Evolutionary conservation across 192 early-diverging fungal species (phyloP), one percentile per base, ranked within the genome.

Genomic region (Pilobolus umbonatus): DNA sequence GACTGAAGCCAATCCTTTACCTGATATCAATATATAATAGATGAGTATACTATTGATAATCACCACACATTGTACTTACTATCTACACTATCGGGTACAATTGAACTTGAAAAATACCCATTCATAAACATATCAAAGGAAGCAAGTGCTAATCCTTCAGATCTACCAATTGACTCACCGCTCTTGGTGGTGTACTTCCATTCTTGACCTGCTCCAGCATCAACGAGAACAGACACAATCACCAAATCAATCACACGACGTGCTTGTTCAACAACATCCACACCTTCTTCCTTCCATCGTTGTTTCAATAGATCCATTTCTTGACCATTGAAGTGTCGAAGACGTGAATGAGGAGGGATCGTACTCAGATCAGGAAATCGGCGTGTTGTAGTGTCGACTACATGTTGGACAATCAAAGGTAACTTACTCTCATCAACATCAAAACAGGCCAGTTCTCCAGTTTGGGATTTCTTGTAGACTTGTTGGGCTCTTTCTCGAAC

Each of bases 111-210:
- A 57, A 94, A 91, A 11, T 76, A 74, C 6, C 93, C 95, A 15
- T 62, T 53, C 40, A 84, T 71, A 71, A 97, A 97, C 88, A 90
- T 90, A 53, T 89, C 79, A 38, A 89, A 70, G 2, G 87, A 86
- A 0, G 93, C 95, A 47, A 97, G 67, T 0, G 86, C 95, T 40
- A 97, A 64, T 0, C 93, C 95, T 61, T 97, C 95, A 0, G 89
- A 90, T 22, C 95, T 74, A 24, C 73, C 66, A 56, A 71, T 65
- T 1, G 47, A 25, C 1, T 83, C 74, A 2, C 78, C 47, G 14
- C 67, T 65, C 5, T 44, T 35, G 38, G 87, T 82, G n/a, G 68
- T 64, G 68, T 85, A 97, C 29, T 63, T 76, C 93, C 93, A 97
- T 11, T 67, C 35, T 59, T 79, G 80, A 3, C 95, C 95, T 0